Evolutionary conservation across 192 early-diverging fungal genomes (phyloP).

Genomic region (Bifiguratus adelaidae): DNA sequence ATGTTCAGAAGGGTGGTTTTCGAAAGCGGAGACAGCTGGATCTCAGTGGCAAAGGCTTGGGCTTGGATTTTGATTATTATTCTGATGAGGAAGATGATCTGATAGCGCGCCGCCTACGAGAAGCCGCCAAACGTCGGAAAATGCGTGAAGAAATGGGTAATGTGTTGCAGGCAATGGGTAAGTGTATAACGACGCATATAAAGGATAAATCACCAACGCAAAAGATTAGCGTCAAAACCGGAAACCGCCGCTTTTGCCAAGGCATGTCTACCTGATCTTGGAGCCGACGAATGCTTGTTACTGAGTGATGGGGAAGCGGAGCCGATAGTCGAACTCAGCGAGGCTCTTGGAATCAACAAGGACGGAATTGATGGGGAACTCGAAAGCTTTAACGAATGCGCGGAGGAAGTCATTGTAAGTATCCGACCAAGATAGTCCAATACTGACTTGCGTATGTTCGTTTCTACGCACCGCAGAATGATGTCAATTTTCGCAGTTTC

Average conservation of each 20-base stretch:
- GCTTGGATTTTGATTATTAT: conserved; percentile 15
- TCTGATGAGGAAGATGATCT: conserved; percentile 21
- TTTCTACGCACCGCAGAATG: background rate
- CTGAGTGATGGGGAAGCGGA: conserved; percentile 23
- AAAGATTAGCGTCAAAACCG: conserved; percentile 6
- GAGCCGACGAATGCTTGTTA: conserved; percentile 6
- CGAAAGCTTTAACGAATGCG: no score
- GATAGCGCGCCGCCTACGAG: conserved; percentile 11
- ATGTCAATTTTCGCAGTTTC: background rate
- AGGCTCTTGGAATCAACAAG: no score
- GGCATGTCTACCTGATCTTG: conserved; percentile 9
- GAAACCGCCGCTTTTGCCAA: conserved; percentile 27
- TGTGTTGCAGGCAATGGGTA: conserved; percentile 12
- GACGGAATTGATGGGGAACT: no score
- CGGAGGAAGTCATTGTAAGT: no score
- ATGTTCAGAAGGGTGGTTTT: conserved; percentile 17
- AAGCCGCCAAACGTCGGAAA: conserved; percentile 11
- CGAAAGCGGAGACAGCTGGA: conserved; percentile 8
- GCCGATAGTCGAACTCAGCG: no score
- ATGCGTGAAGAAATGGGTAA: conserved; percentile 8
- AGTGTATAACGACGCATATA: background rate
- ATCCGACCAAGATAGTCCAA: no score
- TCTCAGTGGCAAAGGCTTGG: conserved; percentile 3
- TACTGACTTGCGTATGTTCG: no score
- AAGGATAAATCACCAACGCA: background rate